A percentile compares a stretch with the other conserved stretches of the same genome.
phyloP scores from a whole-genome alignment of 306 rosid species.

The Gleditsia sinensis region DNA sequence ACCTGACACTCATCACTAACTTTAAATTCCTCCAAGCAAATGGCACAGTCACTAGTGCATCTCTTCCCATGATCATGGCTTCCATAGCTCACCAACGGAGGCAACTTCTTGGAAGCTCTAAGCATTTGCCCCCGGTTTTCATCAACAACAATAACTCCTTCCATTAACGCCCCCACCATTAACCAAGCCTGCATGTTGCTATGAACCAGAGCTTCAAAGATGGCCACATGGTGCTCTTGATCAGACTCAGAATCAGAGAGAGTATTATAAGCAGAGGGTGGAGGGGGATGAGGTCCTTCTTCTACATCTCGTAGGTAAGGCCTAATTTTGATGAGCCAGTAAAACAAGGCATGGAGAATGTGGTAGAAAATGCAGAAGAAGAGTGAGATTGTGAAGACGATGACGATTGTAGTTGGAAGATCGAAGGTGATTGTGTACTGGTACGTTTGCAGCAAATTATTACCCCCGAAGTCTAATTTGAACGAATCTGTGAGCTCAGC shows the following conservation, averaged over 20 bases:
- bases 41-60: conserved; percentile 40
- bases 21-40: conserved; percentile 67
- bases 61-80: conserved; percentile 26
- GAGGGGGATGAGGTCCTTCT: no score
- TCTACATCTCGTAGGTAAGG: not conserved
- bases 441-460: not conserved
- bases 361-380: conserved; percentile 36
- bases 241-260: no score
- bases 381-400: conserved; percentile 34
- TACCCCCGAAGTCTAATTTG: no score
- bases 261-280: no score
- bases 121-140: conserved; percentile 42
- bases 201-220: conserved; percentile 15
- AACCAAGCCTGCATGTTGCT: conserved; percentile 34
- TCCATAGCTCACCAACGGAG: conserved; percentile 52
- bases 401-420: conserved; percentile 29
- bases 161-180: not conserved
- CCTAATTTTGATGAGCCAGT: conserved; percentile 31
- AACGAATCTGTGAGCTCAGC: no score
- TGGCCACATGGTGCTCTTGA: not conserved
- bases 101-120: conserved; percentile 50
- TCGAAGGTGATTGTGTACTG: conserved; percentile 33
- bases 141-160: conserved; percentile 20
- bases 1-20: conserved; percentile 53
- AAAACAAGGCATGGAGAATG: conserved; percentile 26